Percentiles rank a stretch among this genome's conserved stretches.
Conservation (phyloP, 2,329 filamentous ascomycete species). For the Nannizzia gypsea region DNA sequence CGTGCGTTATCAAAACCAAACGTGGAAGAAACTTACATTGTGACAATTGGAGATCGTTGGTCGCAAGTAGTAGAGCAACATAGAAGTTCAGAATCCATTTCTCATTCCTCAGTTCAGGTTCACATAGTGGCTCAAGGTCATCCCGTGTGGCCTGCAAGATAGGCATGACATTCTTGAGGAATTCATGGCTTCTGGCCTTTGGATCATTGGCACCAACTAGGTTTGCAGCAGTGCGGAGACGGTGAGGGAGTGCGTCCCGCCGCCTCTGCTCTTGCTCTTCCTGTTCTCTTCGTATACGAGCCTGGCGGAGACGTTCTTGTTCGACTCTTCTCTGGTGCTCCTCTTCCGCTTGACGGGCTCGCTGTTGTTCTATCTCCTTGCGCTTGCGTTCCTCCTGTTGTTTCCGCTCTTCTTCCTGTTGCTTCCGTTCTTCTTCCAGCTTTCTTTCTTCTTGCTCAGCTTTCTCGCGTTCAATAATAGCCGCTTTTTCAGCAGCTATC, state of each 20-base stretch:
- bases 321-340: constrained; percentile 34
- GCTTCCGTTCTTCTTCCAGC: constrained; percentile 25
- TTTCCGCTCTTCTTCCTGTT: constrained; percentile 25
- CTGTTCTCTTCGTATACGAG: constrained; percentile 34
- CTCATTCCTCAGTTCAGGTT: constrained; percentile 29
- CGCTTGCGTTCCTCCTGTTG: constrained; percentile 23
- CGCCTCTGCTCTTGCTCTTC: constrained; percentile 37
- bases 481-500: constrained; percentile 23
- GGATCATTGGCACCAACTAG: constrained; percentile 34
- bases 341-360: constrained; percentile 35
- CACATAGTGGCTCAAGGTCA: constrained; percentile 33
- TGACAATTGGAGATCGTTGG: constrained; percentile 39
- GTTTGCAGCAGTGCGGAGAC: constrained; percentile 35
- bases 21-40: constrained; percentile 26
- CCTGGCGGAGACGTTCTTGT: constrained; percentile 32
- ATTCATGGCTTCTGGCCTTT: constrained; percentile 30
- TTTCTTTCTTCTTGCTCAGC: constrained; percentile 26
- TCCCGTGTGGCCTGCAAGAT: constrained; percentile 34
- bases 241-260: constrained; percentile 35
- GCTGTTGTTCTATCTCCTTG: constrained; percentile 32
- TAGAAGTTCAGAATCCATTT: constrained; percentile 40
- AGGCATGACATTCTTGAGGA: constrained; percentile 37
- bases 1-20: background rate
- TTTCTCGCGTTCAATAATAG: constrained; percentile 28
- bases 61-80: constrained; percentile 37